Evolutionary conservation across 495 filamentous ascomycete species (phyloP), one percentile per base, ranked within the genome.

Genomic region (Tuber indicum): DNA sequence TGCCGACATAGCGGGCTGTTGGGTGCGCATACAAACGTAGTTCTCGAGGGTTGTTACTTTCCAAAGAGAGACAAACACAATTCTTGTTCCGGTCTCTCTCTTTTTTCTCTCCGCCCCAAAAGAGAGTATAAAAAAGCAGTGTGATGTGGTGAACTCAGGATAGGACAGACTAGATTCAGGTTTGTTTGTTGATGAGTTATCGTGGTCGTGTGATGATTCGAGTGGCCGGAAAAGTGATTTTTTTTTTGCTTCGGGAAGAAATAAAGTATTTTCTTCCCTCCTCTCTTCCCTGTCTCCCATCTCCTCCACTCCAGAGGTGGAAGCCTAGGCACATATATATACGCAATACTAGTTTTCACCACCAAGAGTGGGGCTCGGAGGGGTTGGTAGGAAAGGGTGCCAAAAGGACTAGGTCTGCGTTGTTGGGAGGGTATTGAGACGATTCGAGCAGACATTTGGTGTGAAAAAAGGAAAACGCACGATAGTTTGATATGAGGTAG

Each of bases 391-490:
- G 58, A 36, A 66, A 14, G 58, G 26, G 58, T 32, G 49, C 14
- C 26, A 36, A 36, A 66, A 36, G 26, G 32, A 36, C 26, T 7
- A 16, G 58, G 58, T 12, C n/a, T 5, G 36, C 12, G n/a, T n/a
- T 36, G 4, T 52, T 36, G 36, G 58, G 26, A 66, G 52, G n/a
- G 32, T 66, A 26, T 66, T 66, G 26, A 26, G 32, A 32, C 58
- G 12, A 66, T 26, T 32, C 12, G 58, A 32, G 32, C 3, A 12
- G n/a, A 66, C 36, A 32, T 66, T 5, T 36, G 12, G 26, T 17
- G 58, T 26, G 52, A 58, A 58, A 58, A 58, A 26, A 62, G 52
- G 52, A 66, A 66, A 66, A 66, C 26, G 58, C 26, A 66, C 58
- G 58, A 66, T 66, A 66, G 58, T 66, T 66, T 36, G 58, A 66